Base-by-base conservation (phyloP, 495 filamentous ascomycete genomes). In the Aspergillus avenaceus region DNA sequence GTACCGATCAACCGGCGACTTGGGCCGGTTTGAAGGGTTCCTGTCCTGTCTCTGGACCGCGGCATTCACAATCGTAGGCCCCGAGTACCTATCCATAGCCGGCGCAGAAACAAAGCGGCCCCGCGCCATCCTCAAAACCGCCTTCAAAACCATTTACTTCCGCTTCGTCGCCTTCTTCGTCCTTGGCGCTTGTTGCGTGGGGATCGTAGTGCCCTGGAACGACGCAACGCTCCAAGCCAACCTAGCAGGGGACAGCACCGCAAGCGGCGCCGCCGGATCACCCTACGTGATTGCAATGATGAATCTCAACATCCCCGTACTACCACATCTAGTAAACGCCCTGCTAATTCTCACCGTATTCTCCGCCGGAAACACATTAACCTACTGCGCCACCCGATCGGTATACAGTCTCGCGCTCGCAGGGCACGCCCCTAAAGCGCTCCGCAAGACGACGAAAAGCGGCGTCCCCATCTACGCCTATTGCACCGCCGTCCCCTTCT, bases 311-410 rank as follows among this genome's bases (percentile, higher is more conserved):
- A 82, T 93, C 60, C 58, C 62, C 2, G 74, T 81, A 3, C 72
- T 93, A 1, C 86, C 87, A 0, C 73, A 86, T 52, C 75, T 91
- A 43, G 79, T 88, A 49, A 92, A 92, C 65, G 86, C 85, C 1
- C 68, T 86, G 36, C 65, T 93, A 24, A 59, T 92, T 13, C 87
- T 81, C 0, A 77, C 80, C 7, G 84, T 86, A 26, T 86, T 90
- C 63, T 86, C 81, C 3, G 87, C 88, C 0, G 90, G 88, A 3
- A 92, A 93, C 59, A 82, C 83, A n/a, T 88, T 87, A 60, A 77
- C 83, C 12, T 95, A 86, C 66, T 85, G 81, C 61, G 85, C 85
- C 2, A 84, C 81, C 27, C 78, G 89, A 22, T 82, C 78, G 16
- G 68, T 95, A 25, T 84, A 88, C 61, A 84, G 83, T 0, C 72